These are phyloP conservation scores for Candida golubevii DNA, from an alignment of 805 yeast species.

Conservation along the genomic window DNA sequence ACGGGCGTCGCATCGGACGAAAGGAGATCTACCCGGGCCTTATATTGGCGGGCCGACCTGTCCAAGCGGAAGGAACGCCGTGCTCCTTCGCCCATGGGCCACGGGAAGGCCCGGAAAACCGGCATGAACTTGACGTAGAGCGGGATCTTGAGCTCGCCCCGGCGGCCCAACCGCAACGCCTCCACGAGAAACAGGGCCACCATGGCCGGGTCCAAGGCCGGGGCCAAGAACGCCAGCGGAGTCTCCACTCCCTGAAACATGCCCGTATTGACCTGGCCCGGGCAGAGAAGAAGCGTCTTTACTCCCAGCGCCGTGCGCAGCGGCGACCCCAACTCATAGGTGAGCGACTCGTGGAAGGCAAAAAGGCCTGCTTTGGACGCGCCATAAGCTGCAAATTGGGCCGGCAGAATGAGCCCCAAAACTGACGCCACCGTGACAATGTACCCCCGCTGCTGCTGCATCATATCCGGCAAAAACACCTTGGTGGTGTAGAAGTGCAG, in stretches of 20 bases:
- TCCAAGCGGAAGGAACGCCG: conserved; percentile 71
- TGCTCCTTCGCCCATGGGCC: conserved; percentile 56
- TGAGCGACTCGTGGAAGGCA: conserved; percentile 77
- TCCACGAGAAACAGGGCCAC: conserved; percentile 58
- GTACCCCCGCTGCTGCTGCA: conserved; percentile 58
- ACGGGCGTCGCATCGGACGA: conserved; percentile 1
- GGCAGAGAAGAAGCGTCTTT: conserved; percentile 72
- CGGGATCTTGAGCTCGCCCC: conserved; percentile 72
- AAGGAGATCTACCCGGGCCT: conserved; percentile 1
- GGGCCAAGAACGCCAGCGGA: conserved; percentile 75
- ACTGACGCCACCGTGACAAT: conserved; percentile 81
- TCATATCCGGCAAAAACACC: conserved; percentile 70
- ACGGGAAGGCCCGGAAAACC: conserved; percentile 62
- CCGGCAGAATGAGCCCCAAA: conserved; percentile 81
- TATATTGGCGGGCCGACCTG: conserved; percentile 8
- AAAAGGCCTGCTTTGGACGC: conserved; percentile 87
- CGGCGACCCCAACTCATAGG: conserved; percentile 61
- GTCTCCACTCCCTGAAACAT: conserved; percentile 73
- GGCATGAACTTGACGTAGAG: conserved; percentile 75
- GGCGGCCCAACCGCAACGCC: conserved; percentile 55
- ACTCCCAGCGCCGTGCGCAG: conserved; percentile 47
- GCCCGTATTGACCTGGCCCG: conserved; percentile 77
- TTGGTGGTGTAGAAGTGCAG: conserved; percentile 70
- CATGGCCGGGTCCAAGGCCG: conserved; percentile 64
- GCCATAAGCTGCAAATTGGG: conserved; percentile 76